These are phyloP conservation scores for Pelagomonas calceolata DNA, from an alignment of 108 stramenopile species.

Conservation along the genomic window DNA sequence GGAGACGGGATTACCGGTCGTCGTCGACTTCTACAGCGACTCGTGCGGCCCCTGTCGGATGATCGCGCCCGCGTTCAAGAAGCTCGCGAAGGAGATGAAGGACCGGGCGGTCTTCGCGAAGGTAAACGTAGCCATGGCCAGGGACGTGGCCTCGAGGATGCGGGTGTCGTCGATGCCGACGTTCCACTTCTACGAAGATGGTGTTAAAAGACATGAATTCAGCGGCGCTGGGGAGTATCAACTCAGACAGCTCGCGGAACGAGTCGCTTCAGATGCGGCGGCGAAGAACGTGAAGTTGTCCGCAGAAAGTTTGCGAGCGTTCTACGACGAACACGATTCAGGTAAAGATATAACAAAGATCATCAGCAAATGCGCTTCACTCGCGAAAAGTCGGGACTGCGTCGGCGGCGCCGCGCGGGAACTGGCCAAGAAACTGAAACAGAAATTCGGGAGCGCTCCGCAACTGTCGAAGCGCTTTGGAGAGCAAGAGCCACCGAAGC, in stretches of 20 bases:
- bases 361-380: constrained; percentile 62
- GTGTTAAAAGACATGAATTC: constrained; percentile 62
- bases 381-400: constrained; percentile 33
- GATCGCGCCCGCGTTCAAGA: constrained; percentile 87
- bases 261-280: constrained; percentile 50
- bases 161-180: constrained; percentile 67
- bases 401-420: constrained; percentile 59
- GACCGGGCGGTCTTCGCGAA: constrained; percentile 84
- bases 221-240: constrained; percentile 71
- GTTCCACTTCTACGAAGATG: constrained; percentile 72
- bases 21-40: constrained; percentile 75
- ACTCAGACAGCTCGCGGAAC: constrained; percentile 57
- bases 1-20: constrained; percentile 80
- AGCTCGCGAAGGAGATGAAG: constrained; percentile 47
- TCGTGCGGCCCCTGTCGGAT: constrained; percentile 46
- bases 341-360: constrained; percentile 67
- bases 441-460: constrained; percentile 64
- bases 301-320: constrained; percentile 42
- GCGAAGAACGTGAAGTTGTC: constrained; percentile 55
- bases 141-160: constrained; percentile 14
- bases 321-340: constrained; percentile 58
- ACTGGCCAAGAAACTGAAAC: constrained; percentile 62
- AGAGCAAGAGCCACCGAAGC: not conserved
- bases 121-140: constrained; percentile 44
- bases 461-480: constrained; percentile 40